Percentiles rank a stretch among this genome's conserved stretches.
Conservation (phyloP, 2,329 filamentous ascomycete species). For the Pezicula carpinea region DNA sequence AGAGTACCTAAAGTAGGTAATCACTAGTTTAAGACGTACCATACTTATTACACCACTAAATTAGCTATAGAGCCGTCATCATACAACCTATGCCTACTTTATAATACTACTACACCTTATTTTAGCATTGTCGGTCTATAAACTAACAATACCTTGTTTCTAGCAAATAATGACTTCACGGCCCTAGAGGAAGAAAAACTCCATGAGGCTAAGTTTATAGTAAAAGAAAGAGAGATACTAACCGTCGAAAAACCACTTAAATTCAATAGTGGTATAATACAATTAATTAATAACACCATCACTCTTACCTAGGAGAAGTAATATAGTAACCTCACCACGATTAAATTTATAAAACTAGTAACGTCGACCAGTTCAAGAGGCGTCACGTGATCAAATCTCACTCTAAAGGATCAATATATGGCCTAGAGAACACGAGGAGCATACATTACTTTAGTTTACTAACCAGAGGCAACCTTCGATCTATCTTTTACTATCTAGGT, state of each 20-base stretch:
- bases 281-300: no score
- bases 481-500: no score
- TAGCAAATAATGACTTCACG: slow-evolving; percentile 4
- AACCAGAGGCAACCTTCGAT: no score
- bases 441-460: no score
- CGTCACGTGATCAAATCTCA: no score
- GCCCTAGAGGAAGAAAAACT: slow-evolving; percentile 3
- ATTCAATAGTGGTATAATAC: no score
- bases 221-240: slow-evolving; percentile 4
- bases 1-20: slow-evolving; percentile 8
- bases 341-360: no score
- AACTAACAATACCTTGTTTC: slow-evolving; percentile 10
- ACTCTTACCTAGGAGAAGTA: no score
- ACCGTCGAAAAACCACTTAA: neutral
- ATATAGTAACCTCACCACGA: no score
- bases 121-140: slow-evolving; percentile 9
- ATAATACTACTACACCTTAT: neutral
- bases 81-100: slow-evolving; percentile 2
- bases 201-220: slow-evolving; percentile 6
- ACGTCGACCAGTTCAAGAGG: no score
- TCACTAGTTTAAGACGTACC: slow-evolving; percentile 9
- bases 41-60: slow-evolving; percentile 4
- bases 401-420: no score
- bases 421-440: no score
- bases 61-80: slow-evolving; percentile 7